These are phyloP conservation scores for Hypoxylon perforatum DNA, from an alignment of 495 filamentous ascomycete species.

Conservation along the genomic window DNA sequence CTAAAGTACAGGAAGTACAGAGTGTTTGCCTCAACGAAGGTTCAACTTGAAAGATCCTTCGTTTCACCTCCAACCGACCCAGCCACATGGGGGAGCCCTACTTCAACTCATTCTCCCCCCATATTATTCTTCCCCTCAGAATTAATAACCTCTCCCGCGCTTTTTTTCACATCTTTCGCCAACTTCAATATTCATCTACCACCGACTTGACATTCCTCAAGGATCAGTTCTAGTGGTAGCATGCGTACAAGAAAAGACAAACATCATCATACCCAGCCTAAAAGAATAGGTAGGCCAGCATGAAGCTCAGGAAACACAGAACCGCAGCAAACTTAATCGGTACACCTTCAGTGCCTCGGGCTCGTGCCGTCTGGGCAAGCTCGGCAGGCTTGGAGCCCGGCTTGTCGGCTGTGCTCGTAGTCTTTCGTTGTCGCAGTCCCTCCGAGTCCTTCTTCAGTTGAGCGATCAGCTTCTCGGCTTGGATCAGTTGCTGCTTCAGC, in stretches of 20 bases:
- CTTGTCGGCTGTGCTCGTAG: slow-evolving; percentile 55
- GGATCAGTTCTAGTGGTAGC: not conserved
- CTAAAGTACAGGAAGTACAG: slow-evolving; percentile 33
- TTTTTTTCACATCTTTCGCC: not conserved
- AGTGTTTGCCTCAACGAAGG: slow-evolving; percentile 31
- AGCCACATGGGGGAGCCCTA: not conserved
- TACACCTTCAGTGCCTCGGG: slow-evolving; percentile 78
- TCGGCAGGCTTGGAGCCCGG: slow-evolving; percentile 55
- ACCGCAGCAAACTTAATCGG: slow-evolving; percentile 84
- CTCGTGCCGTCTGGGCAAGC: slow-evolving; percentile 64
- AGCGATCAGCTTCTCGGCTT: slow-evolving; percentile 80
- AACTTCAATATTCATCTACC: slow-evolving; percentile 16
- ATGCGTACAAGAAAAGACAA: slow-evolving; percentile 16
- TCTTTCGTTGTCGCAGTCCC: slow-evolving; percentile 77
- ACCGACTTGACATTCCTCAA: slow-evolving; percentile 3
- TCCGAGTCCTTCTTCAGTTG: slow-evolving; percentile 74
- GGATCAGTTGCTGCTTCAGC: slow-evolving; percentile 74
- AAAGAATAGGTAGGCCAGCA: slow-evolving; percentile 95
- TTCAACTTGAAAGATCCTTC: slow-evolving; percentile 26
- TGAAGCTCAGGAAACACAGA: slow-evolving; percentile 87
- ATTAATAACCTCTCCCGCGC: slow-evolving; percentile 5
- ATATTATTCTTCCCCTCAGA: slow-evolving; percentile 24
- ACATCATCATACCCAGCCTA: slow-evolving; percentile 52
- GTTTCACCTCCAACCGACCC: slow-evolving; percentile 20
- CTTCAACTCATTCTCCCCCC: slow-evolving; percentile 12